Evolutionary conservation across 1,139 yeast species (phyloP), one percentile per base, ranked within the genome.

Genomic region (Lipomyces yarrowii): DNA sequence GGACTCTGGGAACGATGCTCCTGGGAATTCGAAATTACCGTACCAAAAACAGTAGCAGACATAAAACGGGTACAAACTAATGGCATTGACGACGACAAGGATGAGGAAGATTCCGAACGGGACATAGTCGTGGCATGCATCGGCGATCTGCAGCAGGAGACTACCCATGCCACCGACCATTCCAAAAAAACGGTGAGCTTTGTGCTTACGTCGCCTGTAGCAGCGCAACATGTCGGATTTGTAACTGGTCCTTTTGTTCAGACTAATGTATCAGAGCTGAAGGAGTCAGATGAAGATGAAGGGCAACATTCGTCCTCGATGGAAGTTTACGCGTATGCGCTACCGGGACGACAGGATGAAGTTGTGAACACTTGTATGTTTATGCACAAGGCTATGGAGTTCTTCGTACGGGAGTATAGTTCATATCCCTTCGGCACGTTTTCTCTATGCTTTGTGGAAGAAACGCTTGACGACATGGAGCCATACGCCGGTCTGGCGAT

Each of bases 161-260:
- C 77, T 5, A 81, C 86, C 0, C 88, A 87, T 71, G 83, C 87
- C 0, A 77, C 81, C 0, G 96, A 92, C 75, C 77, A 85, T 58
- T 83, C 88, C 1, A 91, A 91, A 74, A 94, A 91, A 71, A 83
- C 88, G 0, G 90, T 89, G 1, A 83, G 89, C 5, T 93, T 93
- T 82, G 90, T 91, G 52, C 83, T 94, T 32, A 88, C 87, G 74
- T 90, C 89, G 64, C 97, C 99, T 0, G 90, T 92, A 0, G 88
- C 96, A 60, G 92, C 99, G 0, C 98, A 93, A 71, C 98, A 93
- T 77, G 83, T 96, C n/a, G 98, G 98, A 0, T 94, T 97, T 88
- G 93, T 97, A 0, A 84, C 91, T 1, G 99, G 99, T 0, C 88
- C 97, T 4, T 96, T 94, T 77, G 87, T 87, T 52, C 82, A 81